Evolutionary conservation across 2,329 filamentous ascomycete species (phyloP).

Genomic region (Boeremia lycopersici): DNA sequence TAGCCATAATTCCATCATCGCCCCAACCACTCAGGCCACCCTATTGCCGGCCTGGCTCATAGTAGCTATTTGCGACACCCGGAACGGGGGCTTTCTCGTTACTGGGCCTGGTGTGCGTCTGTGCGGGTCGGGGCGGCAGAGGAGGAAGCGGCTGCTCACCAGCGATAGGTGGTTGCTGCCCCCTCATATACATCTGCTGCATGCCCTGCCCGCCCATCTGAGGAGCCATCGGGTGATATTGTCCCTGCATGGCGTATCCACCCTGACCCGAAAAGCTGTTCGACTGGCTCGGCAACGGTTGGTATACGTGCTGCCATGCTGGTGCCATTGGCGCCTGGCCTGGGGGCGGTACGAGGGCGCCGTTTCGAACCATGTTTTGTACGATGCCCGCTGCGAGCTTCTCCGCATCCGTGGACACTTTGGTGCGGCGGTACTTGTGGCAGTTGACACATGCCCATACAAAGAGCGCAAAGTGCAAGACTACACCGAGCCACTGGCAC

Average conservation of each 20-base stretch:
- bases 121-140: background rate
- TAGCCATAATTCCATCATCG: too few relatives aligned
- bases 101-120: background rate
- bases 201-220: background rate
- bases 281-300: background rate
- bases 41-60: too few relatives aligned
- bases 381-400: constrained; percentile 42
- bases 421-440: constrained; percentile 28
- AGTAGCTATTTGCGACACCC: too few relatives aligned
- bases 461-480: constrained; percentile 45
- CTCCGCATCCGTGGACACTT: constrained; percentile 39
- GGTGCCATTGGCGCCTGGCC: constrained; percentile 18
- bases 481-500: constrained; percentile 38
- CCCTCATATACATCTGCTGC: background rate
- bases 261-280: background rate
- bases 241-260: background rate
- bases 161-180: background rate
- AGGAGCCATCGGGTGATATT: background rate
- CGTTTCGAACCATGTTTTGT: constrained; percentile 41
- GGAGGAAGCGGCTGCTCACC: background rate
- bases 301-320: constrained; percentile 1
- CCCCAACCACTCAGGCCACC: too few relatives aligned
- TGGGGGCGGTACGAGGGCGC: constrained; percentile 35
- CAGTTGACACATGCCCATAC: constrained; percentile 49
- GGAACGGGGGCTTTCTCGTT: background rate